phyloP scores from a whole-genome alignment of 2,329 filamentous ascomycete genomes.

The Alternaria consortialis region DNA sequence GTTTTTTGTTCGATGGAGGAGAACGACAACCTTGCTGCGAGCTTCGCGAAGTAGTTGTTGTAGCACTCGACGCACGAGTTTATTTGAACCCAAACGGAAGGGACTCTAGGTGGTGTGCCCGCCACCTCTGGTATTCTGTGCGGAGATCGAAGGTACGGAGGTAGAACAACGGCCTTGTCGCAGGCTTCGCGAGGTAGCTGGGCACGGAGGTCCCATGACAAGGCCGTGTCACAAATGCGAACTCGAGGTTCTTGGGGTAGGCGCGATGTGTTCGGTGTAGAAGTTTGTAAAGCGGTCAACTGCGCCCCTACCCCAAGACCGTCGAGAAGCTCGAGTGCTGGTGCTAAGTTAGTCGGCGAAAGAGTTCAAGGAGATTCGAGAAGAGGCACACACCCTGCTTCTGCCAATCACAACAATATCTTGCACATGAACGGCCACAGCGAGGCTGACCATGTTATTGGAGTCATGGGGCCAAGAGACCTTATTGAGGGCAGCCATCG shows the following conservation, averaged over 20 bases:
- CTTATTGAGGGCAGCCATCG: not conserved
- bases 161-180: slow-evolving; percentile 96
- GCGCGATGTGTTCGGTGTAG: slow-evolving; percentile 82
- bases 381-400: not conserved
- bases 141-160: slow-evolving; percentile 95
- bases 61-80: no score
- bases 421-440: not conserved
- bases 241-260: slow-evolving; percentile 87
- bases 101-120: slow-evolving; percentile 97
- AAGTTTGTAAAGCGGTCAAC: slow-evolving; percentile 95
- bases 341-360: not conserved
- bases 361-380: not conserved
- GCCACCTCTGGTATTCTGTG: slow-evolving; percentile 98
- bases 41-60: no score
- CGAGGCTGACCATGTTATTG: not conserved
- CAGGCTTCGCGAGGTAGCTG: slow-evolving; percentile 97
- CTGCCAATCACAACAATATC: not conserved
- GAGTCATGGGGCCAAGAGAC: not conserved
- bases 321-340: not conserved
- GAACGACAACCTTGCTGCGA: no score
- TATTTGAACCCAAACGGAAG: slow-evolving; percentile 89
- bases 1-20: no score
- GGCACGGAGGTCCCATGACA: slow-evolving; percentile 94
- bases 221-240: slow-evolving; percentile 97
- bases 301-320: slow-evolving; percentile 57